phyloP scores from a whole-genome alignment of 2,329 filamentous ascomycete species.

The Fusarium metavorans region DNA sequence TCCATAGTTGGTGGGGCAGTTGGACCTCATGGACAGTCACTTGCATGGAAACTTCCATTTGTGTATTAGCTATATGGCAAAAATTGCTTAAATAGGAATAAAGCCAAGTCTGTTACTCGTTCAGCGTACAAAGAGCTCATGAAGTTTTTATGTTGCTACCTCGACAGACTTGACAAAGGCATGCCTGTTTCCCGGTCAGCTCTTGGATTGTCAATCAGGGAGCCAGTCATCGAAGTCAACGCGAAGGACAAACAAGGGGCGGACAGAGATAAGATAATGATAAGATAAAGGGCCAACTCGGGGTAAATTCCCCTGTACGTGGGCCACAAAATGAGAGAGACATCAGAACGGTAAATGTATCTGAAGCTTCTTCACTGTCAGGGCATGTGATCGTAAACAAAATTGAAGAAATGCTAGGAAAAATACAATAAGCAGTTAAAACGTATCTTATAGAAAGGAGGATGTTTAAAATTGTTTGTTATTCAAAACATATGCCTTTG shows the following conservation, averaged over 20 bases:
- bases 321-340: neutral
- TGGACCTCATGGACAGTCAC: neutral
- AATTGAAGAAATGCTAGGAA: neutral
- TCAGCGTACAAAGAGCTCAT: neutral
- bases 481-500: neutral
- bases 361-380: neutral
- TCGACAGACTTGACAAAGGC: neutral
- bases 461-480: neutral
- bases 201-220: neutral
- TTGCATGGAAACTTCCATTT: neutral
- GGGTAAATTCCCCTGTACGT: neutral
- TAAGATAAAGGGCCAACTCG: neutral
- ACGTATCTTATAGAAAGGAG: neutral
- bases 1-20: slow-evolving; percentile 25
- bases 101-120: neutral
- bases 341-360: neutral
- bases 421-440: fast-evolving
- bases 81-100: neutral
- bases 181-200: neutral
- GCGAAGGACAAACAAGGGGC: neutral
- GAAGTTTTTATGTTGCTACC: neutral
- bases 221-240: neutral
- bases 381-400: neutral
- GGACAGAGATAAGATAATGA: neutral
- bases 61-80: neutral